phyloP scores from a whole-genome alignment of 768 basidiomycete genomes.

The Mycena leptocephala region DNA sequence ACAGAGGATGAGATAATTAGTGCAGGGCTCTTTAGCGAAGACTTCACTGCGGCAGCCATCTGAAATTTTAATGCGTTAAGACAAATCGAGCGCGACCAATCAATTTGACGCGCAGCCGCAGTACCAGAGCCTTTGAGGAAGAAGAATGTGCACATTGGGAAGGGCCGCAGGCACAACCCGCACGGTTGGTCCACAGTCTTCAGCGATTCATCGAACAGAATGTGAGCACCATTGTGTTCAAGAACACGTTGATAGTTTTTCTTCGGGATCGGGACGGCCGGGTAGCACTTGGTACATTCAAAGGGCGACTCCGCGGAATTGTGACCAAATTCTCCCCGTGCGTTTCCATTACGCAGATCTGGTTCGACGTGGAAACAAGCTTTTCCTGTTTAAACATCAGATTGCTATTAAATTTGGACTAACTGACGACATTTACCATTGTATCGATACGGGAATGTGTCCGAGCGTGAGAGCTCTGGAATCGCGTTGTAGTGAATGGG shows the following conservation, averaged over 20 bases:
- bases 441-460: slow-evolving; percentile 2
- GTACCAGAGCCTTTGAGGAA: slow-evolving; percentile 33
- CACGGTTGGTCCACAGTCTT: slow-evolving; percentile 30
- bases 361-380: slow-evolving; percentile 11
- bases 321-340: background rate
- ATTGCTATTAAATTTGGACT: background rate
- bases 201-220: slow-evolving; percentile 32
- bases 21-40: background rate
- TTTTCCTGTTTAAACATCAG: background rate
- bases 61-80: background rate
- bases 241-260: slow-evolving; percentile 33
- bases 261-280: background rate
- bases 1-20: background rate
- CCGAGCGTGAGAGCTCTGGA: background rate
- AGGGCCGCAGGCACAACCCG: slow-evolving; percentile 40
- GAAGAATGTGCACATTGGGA: slow-evolving; percentile 31
- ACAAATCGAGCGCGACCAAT: slow-evolving; percentile 12
- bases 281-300: slow-evolving; percentile 14
- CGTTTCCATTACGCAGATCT: background rate
- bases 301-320: background rate
- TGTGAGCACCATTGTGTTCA: slow-evolving; percentile 39
- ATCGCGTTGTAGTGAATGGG: background rate
- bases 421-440: background rate
- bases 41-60: slow-evolving; percentile 4
- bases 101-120: background rate